phyloP scores from a whole-genome alignment of 2,329 filamentous ascomycete species.

The Harringtonia lauricola region DNA sequence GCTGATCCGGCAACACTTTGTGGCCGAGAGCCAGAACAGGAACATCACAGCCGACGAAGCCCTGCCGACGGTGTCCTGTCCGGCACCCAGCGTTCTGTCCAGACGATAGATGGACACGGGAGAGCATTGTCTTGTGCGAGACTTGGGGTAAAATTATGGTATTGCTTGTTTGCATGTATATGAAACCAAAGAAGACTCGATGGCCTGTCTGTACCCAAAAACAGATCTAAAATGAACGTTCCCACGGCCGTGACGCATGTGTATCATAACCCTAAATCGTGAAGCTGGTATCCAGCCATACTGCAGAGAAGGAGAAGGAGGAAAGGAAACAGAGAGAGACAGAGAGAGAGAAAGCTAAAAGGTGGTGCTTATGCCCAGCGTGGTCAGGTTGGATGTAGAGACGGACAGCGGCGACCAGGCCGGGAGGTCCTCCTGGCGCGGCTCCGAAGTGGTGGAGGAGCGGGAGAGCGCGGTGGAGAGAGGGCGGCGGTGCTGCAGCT shows the following conservation, averaged over 20 bases:
- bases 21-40: conserved; percentile 25
- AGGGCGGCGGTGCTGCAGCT: background rate
- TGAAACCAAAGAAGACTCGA: no score
- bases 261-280: background rate
- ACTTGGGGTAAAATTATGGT: no score
- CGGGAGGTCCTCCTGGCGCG: conserved; percentile 5
- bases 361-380: conserved; percentile 11
- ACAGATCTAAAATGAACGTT: no score
- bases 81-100: no score
- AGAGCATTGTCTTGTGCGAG: no score
- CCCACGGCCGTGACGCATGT: conserved; percentile 15
- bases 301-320: background rate
- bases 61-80: no score
- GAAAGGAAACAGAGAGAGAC: background rate
- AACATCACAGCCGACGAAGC: no score
- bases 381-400: conserved; percentile 4
- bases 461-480: conserved; percentile 1
- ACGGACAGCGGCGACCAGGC: conserved; percentile 6
- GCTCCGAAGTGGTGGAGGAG: conserved; percentile 1
- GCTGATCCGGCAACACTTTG: conserved; percentile 31
- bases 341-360: background rate
- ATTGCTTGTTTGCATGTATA: no score
- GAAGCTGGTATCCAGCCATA: background rate
- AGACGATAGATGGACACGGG: no score
- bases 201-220: no score